Conservation (phyloP, 179 eudicot species). For the Heliamphora ciliata region DNA sequence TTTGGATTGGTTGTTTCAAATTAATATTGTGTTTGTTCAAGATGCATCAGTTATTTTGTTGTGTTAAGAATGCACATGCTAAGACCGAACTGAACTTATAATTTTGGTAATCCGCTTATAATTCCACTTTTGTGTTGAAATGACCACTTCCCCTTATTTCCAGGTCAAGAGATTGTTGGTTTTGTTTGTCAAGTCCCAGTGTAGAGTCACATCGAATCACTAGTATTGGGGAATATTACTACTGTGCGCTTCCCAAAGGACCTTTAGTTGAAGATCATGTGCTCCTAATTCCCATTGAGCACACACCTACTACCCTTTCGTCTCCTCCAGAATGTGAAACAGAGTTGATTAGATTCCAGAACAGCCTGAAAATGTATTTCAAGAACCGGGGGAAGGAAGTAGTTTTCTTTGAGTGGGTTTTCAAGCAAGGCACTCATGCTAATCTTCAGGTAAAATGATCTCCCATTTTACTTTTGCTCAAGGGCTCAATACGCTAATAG, state of each 20-base stretch:
- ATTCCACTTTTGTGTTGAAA: neutral
- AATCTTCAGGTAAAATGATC: constrained; percentile 66
- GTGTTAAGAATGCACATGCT: neutral
- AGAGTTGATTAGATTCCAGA: constrained; percentile 56
- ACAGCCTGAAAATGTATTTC: constrained; percentile 54
- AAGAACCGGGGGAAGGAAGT: constrained; percentile 56
- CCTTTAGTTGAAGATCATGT: constrained; percentile 81
- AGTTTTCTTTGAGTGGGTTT: constrained; percentile 84
- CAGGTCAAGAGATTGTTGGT: constrained; percentile 96
- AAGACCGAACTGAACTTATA: neutral
- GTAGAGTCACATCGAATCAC: constrained; percentile 82
- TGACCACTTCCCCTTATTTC: constrained; percentile 13
- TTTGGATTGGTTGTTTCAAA: too few species aligned
- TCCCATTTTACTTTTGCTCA: neutral
- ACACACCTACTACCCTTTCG: constrained; percentile 57
- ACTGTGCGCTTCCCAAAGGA: constrained; percentile 89
- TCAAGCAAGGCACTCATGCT: constrained; percentile 75
- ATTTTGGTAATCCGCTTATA: neutral
- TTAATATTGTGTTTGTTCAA: neutral
- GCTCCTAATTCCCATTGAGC: constrained; percentile 77
- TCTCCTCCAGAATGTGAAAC: constrained; percentile 55
- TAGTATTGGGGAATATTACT: constrained; percentile 66
- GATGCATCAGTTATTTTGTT: neutral
- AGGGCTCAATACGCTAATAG: neutral
- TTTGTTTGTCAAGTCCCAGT: constrained; percentile 87